Evolutionary conservation across 306 rosid species (phyloP).

Genomic region (Inga leiocalycina): DNA sequence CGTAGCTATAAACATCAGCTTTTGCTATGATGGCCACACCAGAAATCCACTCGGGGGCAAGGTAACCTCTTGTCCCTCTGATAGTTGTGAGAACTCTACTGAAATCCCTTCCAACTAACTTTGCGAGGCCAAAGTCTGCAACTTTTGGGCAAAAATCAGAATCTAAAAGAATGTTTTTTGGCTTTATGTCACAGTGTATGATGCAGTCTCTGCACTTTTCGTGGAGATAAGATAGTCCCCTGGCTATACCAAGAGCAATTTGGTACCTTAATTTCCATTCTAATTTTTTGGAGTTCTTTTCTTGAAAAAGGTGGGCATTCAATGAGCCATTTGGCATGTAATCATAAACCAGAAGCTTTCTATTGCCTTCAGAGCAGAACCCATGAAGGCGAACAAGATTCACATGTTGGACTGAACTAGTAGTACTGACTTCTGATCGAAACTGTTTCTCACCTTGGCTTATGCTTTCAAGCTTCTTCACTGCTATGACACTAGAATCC

Average conservation of each 20-base stretch:
- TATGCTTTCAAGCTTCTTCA: conserved; percentile 80
- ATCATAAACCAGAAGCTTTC: conserved; percentile 75
- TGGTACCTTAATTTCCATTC: conserved; percentile 80
- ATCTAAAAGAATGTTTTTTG: conserved; percentile 90
- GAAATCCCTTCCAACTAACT: conserved; percentile 83
- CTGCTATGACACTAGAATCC: conserved; percentile 75
- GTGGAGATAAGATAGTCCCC: conserved; percentile 84
- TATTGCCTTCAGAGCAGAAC: conserved; percentile 78
- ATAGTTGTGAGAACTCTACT: conserved; percentile 89
- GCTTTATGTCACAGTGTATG: conserved; percentile 93
- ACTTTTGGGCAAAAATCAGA: conserved; percentile 69
- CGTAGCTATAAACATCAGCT: conserved; percentile 91
- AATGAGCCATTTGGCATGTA: conserved; percentile 82
- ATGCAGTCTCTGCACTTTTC: conserved; percentile 88
- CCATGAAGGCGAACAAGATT: conserved; percentile 88
- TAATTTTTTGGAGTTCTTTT: conserved; percentile 40
- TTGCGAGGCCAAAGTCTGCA: conserved; percentile 91
- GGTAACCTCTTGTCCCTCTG: conserved; percentile 96
- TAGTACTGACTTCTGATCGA: conserved; percentile 80
- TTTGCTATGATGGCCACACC: conserved; percentile 83
- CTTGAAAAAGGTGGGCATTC: conserved; percentile 56
- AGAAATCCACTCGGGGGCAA: conserved; percentile 91
- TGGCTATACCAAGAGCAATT: conserved; percentile 80
- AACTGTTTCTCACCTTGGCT: conserved; percentile 96
- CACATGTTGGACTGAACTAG: conserved; percentile 84